These are phyloP conservation scores for Bacidia rubella DNA, from an alignment of 495 filamentous ascomycete genomes.

Conservation along the genomic window DNA sequence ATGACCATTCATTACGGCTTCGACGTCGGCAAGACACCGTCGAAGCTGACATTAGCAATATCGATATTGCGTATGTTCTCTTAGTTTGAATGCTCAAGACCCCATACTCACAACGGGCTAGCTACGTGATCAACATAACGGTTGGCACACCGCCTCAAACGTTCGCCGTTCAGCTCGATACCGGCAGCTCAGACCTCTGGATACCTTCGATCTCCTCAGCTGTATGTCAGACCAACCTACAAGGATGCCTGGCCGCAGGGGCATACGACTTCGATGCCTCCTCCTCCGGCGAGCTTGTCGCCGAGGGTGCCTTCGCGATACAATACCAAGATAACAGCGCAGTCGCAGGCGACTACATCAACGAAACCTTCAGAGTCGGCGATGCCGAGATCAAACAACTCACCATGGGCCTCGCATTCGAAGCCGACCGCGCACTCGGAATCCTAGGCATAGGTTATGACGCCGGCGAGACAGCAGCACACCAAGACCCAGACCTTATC, in stretches of 20 bases:
- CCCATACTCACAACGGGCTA: background rate
- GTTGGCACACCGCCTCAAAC: constrained; percentile 51
- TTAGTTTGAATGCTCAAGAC: no score
- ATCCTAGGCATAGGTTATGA: constrained; percentile 77
- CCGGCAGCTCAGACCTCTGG: constrained; percentile 76
- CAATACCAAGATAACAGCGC: constrained; percentile 64
- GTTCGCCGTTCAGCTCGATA: constrained; percentile 52
- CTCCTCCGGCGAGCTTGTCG: constrained; percentile 52
- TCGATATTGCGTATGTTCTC: constrained; percentile 10
- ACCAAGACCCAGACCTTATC: constrained; percentile 33
- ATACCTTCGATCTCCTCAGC: constrained; percentile 47
- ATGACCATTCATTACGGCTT: constrained; percentile 4
- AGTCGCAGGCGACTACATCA: constrained; percentile 61
- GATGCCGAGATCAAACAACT: constrained; percentile 37
- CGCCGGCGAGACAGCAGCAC: constrained; percentile 51
- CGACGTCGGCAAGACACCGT: constrained; percentile 11
- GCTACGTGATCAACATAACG: constrained; percentile 52
- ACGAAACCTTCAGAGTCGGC: constrained; percentile 56
- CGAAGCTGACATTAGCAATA: constrained; percentile 5
- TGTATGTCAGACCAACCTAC: constrained; percentile 30
- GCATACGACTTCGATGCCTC: constrained; percentile 49
- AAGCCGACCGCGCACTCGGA: constrained; percentile 35
- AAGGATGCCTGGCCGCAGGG: constrained; percentile 39
- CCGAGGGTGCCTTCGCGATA: constrained; percentile 54
- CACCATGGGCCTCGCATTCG: constrained; percentile 21